Conservation (phyloP, 192 early-diverging fungal species). For the Chytriomyces confervae region DNA sequence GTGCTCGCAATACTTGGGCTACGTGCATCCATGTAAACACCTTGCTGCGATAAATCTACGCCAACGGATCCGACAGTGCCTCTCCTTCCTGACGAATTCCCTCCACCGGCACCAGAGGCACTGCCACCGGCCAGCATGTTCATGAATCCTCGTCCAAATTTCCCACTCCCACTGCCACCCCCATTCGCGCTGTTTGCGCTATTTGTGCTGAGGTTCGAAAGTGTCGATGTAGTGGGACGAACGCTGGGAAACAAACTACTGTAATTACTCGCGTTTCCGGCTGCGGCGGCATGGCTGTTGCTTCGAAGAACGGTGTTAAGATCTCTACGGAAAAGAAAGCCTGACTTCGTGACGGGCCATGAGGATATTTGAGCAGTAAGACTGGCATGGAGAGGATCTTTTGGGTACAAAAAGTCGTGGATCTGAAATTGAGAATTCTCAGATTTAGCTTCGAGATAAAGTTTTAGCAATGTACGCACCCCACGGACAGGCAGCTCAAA, state of each 20-base stretch:
- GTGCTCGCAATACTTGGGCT: constrained; percentile 34
- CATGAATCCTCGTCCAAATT: background rate
- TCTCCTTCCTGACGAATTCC: background rate
- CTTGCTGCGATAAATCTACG: background rate
- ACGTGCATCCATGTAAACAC: constrained; percentile 5
- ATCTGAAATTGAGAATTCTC: background rate
- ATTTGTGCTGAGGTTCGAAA: background rate
- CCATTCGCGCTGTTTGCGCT: background rate
- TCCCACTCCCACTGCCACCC: background rate
- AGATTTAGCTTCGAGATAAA: background rate
- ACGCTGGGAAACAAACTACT: constrained; percentile 17
- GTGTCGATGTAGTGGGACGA: constrained; percentile 21
- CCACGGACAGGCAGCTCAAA: constrained; percentile 30
- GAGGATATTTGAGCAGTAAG: constrained; percentile 12
- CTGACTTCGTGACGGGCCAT: constrained; percentile 50
- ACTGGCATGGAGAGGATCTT: constrained; percentile 19
- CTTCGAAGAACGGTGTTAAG: background rate
- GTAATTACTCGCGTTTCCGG: constrained; percentile 34
- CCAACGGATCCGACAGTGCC: background rate
- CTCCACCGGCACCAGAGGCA: background rate
- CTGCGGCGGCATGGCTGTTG: constrained; percentile 3
- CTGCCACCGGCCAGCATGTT: background rate
- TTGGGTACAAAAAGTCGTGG: constrained; percentile 20
- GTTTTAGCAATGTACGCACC: constrained; percentile 2
- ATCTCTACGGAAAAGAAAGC: constrained; percentile 44